A percentile compares a stretch with the other conserved stretches of the same genome.
These are phyloP conservation scores for Patellaria atrata DNA, from an alignment of 495 filamentous ascomycete genomes.

Conservation along the genomic window DNA sequence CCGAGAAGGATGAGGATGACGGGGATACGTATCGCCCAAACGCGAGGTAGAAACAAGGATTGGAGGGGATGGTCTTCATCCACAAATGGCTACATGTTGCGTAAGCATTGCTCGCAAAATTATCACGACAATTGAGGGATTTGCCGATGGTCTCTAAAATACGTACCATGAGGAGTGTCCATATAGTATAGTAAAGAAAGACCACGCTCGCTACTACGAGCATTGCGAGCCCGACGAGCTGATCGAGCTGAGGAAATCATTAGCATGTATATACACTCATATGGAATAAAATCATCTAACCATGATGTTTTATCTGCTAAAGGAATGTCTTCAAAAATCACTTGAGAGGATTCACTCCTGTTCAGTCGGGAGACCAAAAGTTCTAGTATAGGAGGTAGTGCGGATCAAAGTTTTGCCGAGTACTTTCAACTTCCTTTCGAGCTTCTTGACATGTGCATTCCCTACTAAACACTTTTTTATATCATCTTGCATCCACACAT, in stretches of 20 bases:
- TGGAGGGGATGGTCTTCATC: constrained; percentile 88
- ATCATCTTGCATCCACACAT: too few relatives aligned
- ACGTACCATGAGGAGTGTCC: constrained; percentile 90
- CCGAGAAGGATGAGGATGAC: constrained; percentile 90
- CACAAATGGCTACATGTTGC: constrained; percentile 67
- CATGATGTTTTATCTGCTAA: too few relatives aligned
- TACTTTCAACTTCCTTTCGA: too few relatives aligned
- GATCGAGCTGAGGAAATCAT: constrained; percentile 57
- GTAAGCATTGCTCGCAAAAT: constrained; percentile 2
- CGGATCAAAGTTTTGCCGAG: too few relatives aligned
- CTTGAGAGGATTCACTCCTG: too few relatives aligned
- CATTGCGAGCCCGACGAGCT: constrained; percentile 93
- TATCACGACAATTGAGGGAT: constrained; percentile 3
- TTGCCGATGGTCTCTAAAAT: background rate
- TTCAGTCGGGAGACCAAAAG: too few relatives aligned
- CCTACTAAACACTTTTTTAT: too few relatives aligned
- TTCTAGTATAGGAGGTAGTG: too few relatives aligned
- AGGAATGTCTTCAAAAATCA: too few relatives aligned
- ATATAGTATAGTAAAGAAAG: constrained; percentile 97
- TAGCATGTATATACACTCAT: constrained; percentile 7
- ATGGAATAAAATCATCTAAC: too few relatives aligned
- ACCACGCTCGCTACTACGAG: constrained; percentile 86
- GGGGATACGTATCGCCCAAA: constrained; percentile 97
- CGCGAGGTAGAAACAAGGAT: constrained; percentile 87
- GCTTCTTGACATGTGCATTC: too few relatives aligned